These are phyloP conservation scores for Anisogramma anomala DNA, from an alignment of 2,329 filamentous ascomycete genomes.

Conservation along the genomic window DNA sequence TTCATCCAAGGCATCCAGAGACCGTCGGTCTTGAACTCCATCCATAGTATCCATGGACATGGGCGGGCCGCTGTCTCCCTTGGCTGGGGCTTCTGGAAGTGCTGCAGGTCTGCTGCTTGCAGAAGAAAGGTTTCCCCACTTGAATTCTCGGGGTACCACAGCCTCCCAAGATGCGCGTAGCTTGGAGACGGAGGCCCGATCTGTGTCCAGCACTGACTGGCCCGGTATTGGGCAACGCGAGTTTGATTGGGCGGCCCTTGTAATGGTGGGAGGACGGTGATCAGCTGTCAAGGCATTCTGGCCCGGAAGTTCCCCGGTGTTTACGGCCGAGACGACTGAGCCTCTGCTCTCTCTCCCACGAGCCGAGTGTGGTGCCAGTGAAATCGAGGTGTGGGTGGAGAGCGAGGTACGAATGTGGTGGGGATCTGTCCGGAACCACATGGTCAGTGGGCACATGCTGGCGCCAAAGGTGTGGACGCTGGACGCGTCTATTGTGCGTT, in stretches of 20 bases:
- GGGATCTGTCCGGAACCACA: not conserved
- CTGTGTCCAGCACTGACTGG: not conserved
- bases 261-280: not conserved
- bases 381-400: not conserved
- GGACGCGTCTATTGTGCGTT: no score
- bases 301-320: conserved; percentile 2
- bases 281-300: not conserved
- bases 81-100: no score
- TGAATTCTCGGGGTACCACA: not conserved
- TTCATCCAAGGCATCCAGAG: not conserved
- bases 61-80: no score
- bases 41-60: not conserved
- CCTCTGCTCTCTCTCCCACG: not conserved
- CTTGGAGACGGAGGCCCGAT: not conserved
- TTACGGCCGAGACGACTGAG: conserved; percentile 5
- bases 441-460: no score
- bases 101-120: not conserved
- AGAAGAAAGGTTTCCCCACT: not conserved
- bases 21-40: not conserved
- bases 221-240: not conserved
- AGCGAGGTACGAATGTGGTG: not conserved
- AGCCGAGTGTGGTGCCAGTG: not conserved
- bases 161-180: not conserved
- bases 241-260: not conserved
- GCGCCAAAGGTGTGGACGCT: no score